Base-by-base conservation (phyloP, 2,329 filamentous ascomycete species). In the Aspergillus fructus region DNA sequence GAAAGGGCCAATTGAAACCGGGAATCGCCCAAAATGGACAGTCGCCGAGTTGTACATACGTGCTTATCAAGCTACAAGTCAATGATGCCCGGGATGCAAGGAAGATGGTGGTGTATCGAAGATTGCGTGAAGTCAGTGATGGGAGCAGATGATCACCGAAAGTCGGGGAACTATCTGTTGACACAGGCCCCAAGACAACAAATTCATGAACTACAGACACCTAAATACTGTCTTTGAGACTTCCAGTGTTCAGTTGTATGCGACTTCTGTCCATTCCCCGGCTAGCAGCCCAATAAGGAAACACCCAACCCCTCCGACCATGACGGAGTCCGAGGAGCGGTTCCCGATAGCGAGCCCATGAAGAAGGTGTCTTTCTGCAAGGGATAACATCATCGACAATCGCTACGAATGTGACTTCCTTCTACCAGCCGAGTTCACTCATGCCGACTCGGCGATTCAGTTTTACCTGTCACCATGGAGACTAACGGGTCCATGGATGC, bases 311-410 rank as follows among this genome's bases (percentile, higher is more conserved):
- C 50, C 45, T 50, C 55, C 21, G 21, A 4, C 21, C 40, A 58
- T 40, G 21, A 54, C 55, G 45, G 50, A 50, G 39, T 41, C 55
- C 55, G 49, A 58, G 45, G 46, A 39, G 11, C 39, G 24, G 17
- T 49, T 39, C 48, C 48, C 34, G 37, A 50, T 47, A 12, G 27
- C 39, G 39, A 41, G 7, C n/a, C 39, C 15, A 41, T 9, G 37
- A 13, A 39, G 8, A 9, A 13, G 12, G 5, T 34, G 30, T 48
- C 8, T 48, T 34, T 48, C 27, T 48, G 30, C 30, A 51, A 24
- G 8, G 37, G 33, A 21, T 30, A 51, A 8, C 24, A 23, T 33
- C 15, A 27, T 19, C 46, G 2, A 37, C 33, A 12, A 15, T 33
- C 24, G 27, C 27, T 9, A 30, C 27, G 9, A 30, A 15, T 21